These are phyloP conservation scores for Fusarium sp. DNA, from an alignment of 2,329 filamentous ascomycete species.

Conservation along the genomic window DNA sequence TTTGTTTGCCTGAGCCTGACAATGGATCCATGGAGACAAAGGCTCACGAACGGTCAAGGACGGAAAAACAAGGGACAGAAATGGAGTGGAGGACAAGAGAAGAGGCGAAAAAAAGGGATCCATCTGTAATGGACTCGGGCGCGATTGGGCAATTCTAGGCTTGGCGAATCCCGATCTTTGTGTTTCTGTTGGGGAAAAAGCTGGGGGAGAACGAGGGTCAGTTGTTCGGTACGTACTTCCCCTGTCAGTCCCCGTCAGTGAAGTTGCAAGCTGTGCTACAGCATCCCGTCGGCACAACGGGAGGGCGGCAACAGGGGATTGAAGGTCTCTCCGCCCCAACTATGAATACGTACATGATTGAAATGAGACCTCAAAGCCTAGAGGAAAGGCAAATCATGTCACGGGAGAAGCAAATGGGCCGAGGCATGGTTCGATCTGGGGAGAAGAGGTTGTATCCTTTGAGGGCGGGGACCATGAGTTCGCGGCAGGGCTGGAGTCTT, in stretches of 20 bases:
- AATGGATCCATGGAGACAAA: not conserved
- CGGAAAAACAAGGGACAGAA: slow-evolving; percentile 1
- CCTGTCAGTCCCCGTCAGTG: not conserved
- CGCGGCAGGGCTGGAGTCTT: slow-evolving; percentile 32
- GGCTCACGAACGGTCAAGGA: not conserved
- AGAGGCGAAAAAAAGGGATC: slow-evolving; percentile 3
- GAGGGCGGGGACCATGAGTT: slow-evolving; percentile 19
- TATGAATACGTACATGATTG: slow-evolving; percentile 6
- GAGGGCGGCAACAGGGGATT: slow-evolving; percentile 2
- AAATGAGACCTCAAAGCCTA: not conserved
- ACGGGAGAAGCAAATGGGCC: slow-evolving; percentile 34
- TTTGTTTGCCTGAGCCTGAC: slow-evolving; percentile 12
- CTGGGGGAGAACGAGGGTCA: slow-evolving; percentile 37
- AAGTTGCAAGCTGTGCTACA: not conserved
- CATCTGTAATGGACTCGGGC: slow-evolving; percentile 12
- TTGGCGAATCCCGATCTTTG: slow-evolving; percentile 41
- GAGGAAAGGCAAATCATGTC: slow-evolving; percentile 18
- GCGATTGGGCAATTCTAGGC: slow-evolving; percentile 23
- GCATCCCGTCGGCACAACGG: slow-evolving; percentile 30
- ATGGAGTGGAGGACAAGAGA: not conserved
- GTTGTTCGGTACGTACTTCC: slow-evolving; percentile 20
- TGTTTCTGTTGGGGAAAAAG: slow-evolving; percentile 44
- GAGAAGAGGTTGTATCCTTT: slow-evolving; percentile 2
- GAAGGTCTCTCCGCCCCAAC: slow-evolving; percentile 6
- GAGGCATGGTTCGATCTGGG: slow-evolving; percentile 39